These are phyloP conservation scores for Pseudophaeomoniella oleicola DNA, from an alignment of 2,329 filamentous ascomycete genomes.

Conservation along the genomic window DNA sequence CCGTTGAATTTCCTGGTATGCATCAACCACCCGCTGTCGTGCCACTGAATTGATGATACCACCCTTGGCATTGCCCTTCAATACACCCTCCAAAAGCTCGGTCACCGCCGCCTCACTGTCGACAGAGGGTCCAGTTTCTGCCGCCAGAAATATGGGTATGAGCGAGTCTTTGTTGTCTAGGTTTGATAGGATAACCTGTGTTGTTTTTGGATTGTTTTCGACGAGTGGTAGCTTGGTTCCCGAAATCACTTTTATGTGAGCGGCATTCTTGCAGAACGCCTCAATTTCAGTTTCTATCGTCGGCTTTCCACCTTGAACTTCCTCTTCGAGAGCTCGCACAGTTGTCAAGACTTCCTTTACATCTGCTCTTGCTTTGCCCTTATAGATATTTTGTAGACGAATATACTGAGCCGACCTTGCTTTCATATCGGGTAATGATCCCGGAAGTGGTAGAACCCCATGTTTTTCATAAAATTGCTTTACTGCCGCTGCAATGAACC, in stretches of 20 bases:
- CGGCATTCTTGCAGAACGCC: slow-evolving; percentile 87
- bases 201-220: slow-evolving; percentile 2
- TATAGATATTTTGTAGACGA: slow-evolving; percentile 83
- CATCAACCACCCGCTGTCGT: slow-evolving; percentile 37
- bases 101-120: slow-evolving; percentile 10
- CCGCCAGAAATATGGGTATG: slow-evolving; percentile 53
- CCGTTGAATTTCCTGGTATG: slow-evolving; percentile 55
- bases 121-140: slow-evolving; percentile 21
- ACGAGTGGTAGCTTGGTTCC: slow-evolving; percentile 20
- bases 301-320: slow-evolving; percentile 25
- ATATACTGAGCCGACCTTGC: slow-evolving; percentile 84
- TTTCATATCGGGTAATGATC: slow-evolving; percentile 93
- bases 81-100: neutral
- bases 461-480: slow-evolving; percentile 62
- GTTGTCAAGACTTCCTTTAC: slow-evolving; percentile 55
- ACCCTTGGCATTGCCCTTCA: slow-evolving; percentile 23
- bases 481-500: slow-evolving; percentile 74
- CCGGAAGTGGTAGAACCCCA: slow-evolving; percentile 64
- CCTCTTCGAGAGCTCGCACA: slow-evolving; percentile 42
- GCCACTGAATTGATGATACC: slow-evolving; percentile 32
- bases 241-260: slow-evolving; percentile 78
- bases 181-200: neutral
- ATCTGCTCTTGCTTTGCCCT: slow-evolving; percentile 68
- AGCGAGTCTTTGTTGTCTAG: slow-evolving; percentile 27
- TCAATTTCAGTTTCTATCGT: slow-evolving; percentile 66